Evolutionary conservation across 371 early-diverging fungal species (phyloP), one percentile per base, ranked within the genome.

Genomic region (Phascolomyces articulosus): DNA sequence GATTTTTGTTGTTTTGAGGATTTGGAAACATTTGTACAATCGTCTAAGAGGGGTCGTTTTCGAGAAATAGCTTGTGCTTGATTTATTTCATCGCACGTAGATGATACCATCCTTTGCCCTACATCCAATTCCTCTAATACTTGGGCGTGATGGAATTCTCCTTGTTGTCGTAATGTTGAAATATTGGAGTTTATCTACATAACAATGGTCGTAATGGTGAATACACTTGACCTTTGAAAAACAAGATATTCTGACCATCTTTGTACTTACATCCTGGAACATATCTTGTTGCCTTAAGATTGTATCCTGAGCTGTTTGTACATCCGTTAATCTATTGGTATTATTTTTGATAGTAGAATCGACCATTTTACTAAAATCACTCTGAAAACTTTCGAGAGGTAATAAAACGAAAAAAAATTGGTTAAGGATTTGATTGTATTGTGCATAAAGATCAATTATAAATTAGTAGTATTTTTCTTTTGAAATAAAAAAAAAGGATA

Each of bases 401-500:
- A 23, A 16, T 18, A 38, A 21, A 34, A 23, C 6, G 38, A 38
- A 38, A 38, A 38, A 38, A 6, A 38, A 13, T 38, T 34, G 54
- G 51, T 40, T 62, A 49, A 53, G 51, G 51, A 62, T 60, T 27
- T 20, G 38, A 38, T 38, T 38, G 6, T 38, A 13, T 38, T 38
- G 13, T 31, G 60, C 49, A 21, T 16, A 31, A 55, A 18, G n/a
- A n/a, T 8, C 53, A 24, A 9, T 53, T 15, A 10, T 24, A 24
- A 24, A 24, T 1, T 24, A 16, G 24, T 10, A n/a, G n/a, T n/a
- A n/a, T n/a, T n/a, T n/a, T n/a, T n/a, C 3, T n/a, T 1, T 18
- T 9, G 38, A 38, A 9, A 38, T 29, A 16, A 34, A 55, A 1
- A 58, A 58, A 58, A 58, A 58, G 58, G 58, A 59, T 59, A 59